Base-by-base conservation (phyloP, 441 rosid species). In the Mallotus japonicus region DNA sequence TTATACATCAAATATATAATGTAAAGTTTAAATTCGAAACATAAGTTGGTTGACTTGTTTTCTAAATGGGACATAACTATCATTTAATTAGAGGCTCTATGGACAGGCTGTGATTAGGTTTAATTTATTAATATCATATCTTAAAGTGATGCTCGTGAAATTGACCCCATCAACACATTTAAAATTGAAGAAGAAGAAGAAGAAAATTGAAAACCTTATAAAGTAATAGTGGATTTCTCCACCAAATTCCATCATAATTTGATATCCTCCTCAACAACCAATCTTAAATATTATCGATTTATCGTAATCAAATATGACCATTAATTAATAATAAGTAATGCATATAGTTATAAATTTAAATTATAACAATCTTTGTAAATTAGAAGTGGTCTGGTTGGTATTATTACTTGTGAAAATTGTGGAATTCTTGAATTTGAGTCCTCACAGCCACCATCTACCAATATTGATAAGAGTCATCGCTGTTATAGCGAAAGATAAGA, bases 91-190 rank as follows among this genome's bases (percentile, higher is more conserved):
- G 71, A 67, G 79, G 59, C 56, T 56, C 66, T 70, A 24, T 22
- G n/a, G 62, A 71, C 85, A 83, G 85, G 22, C 87, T 84, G 83
- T 70, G 78, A 74, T 77, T 83, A 70, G 79, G 80, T 80, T 82
- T n/a, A 49, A 65, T 6, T 22, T 63, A 79, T 81, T 78, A 20
- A 71, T 80, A 54, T 5, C 54, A 16, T 24, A 24, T 2, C 28
- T 24, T 0, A 24, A 24, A 24, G 28, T 24, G 28, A 24, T 9
- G 60, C 34, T 37, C 67, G 34, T 74, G 70, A 66, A 57, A 73
- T n/a, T n/a, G 76, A 72, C 74, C 72, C 81, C 59, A 34, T 32
- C 28, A 24, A 24, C 28, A 24, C 28, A 24, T 24, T 24, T 24
- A 24, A 24, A 24, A 24, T 0, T 24, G 28, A 24, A 24, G 28